Evolutionary conservation across 305 asterid species (phyloP).

Genomic region (Euphrasia arctica): DNA sequence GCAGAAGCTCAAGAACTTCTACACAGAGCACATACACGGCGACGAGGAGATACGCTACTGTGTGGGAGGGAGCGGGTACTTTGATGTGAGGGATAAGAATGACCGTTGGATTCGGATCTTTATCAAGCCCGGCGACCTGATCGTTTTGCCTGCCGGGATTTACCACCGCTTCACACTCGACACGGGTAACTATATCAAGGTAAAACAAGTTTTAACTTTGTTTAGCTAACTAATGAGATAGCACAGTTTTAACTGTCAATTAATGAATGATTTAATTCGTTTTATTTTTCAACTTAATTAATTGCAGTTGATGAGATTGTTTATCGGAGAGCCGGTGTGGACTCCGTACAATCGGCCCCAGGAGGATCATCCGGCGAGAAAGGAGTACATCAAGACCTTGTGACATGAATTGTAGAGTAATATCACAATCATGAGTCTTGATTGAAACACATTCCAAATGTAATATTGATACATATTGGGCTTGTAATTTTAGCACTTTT

Average conservation of each 20-base stretch:
- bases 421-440: too few relatives aligned
- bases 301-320: constrained; percentile 73
- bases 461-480: too few relatives aligned
- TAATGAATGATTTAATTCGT: too few relatives aligned
- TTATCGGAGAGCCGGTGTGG: constrained; percentile 90
- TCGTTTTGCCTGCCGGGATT: constrained; percentile 80
- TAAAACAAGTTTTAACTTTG: constrained; percentile 10
- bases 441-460: too few relatives aligned
- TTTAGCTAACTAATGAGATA: too few relatives aligned
- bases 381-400: neutral
- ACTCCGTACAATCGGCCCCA: constrained; percentile 76
- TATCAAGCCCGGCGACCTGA: constrained; percentile 73
- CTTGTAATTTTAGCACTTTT: too few relatives aligned
- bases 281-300: neutral
- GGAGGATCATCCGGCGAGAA: constrained; percentile 67
- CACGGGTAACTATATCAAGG: constrained; percentile 67
- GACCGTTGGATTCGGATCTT: constrained; percentile 75
- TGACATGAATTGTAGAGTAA: too few relatives aligned
- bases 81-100: constrained; percentile 64
- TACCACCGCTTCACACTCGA: constrained; percentile 87
- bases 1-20: constrained; percentile 71
- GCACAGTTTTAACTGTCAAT: too few relatives aligned
- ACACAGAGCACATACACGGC: constrained; percentile 73
- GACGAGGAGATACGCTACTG: constrained; percentile 89
- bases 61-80: constrained; percentile 66